Percentiles rank a stretch among this genome's conserved stretches.
Evolutionary conservation across 192 early-diverging fungal genomes (phyloP).

Genomic region (Rhizophlyctis rosea): DNA sequence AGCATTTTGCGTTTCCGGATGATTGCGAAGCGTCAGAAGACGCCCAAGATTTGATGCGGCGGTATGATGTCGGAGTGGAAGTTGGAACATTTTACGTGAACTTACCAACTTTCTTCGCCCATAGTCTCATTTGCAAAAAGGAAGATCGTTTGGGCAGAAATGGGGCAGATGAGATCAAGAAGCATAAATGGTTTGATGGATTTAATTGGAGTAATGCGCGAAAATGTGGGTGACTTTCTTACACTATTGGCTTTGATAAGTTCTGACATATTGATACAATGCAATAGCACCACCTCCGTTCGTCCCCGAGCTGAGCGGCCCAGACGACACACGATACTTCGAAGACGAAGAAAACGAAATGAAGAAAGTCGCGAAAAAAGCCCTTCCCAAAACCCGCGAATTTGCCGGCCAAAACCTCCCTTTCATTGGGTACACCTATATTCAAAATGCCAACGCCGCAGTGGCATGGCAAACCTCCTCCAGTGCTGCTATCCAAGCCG

Average conservation of each 20-base stretch:
- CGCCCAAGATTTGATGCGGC: slow-evolving; percentile 68
- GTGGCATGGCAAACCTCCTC: slow-evolving; percentile 21
- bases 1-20: slow-evolving; percentile 67
- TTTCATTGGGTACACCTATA: slow-evolving; percentile 84
- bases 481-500: background rate
- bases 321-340: slow-evolving; percentile 89
- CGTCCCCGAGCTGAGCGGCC: slow-evolving; percentile 78
- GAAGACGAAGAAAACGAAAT: slow-evolving; percentile 70
- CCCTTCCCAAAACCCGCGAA: slow-evolving; percentile 42
- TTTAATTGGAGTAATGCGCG: slow-evolving; percentile 44
- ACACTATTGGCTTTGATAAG: background rate
- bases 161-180: slow-evolving; percentile 34
- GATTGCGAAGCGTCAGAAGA: slow-evolving; percentile 54
- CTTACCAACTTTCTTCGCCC: background rate
- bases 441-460: slow-evolving; percentile 35
- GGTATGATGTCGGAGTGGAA: slow-evolving; percentile 27
- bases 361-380: slow-evolving; percentile 42
- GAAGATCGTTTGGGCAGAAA: slow-evolving; percentile 67
- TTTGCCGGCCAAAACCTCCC: slow-evolving; percentile 77
- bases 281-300: slow-evolving; percentile 62
- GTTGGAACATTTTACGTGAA: background rate
- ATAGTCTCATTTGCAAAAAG: slow-evolving; percentile 67
- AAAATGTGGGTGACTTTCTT: slow-evolving; percentile 22
- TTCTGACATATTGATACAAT: background rate
- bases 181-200: slow-evolving; percentile 48